A percentile compares a stretch with the other conserved stretches of the same genome.
Conservation (phyloP, 345 rosid genomes). For the Balakata baccata region DNA sequence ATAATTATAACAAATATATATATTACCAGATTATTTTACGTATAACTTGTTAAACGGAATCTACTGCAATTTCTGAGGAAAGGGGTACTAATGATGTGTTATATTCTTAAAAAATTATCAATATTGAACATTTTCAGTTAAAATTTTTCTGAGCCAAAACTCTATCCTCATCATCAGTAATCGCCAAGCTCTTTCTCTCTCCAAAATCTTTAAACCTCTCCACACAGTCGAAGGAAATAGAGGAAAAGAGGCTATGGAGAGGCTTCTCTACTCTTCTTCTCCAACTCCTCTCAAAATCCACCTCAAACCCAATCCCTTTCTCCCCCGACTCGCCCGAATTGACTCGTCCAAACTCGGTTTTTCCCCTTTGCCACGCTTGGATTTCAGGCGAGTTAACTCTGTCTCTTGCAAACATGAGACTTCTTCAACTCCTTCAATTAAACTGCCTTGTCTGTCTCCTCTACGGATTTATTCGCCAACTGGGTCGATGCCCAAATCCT, state of each 20-base stretch:
- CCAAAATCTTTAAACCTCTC: conserved; percentile 11
- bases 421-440: conserved; percentile 22
- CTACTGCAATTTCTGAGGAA: no score
- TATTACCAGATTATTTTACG: no score
- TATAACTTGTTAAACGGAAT: no score
- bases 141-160: conserved; percentile 16
- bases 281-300: conserved; percentile 39
- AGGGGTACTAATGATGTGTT: no score
- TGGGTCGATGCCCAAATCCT: conserved; percentile 33
- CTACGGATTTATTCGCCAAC: conserved; percentile 24
- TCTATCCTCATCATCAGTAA: conserved; percentile 27
- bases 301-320: conserved; percentile 33
- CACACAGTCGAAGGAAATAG: conserved; percentile 4
- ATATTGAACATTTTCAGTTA: conserved; percentile 4
- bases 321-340: conserved; percentile 41
- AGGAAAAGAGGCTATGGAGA: conserved; percentile 64
- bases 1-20: no score
- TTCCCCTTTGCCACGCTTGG: conserved; percentile 25
- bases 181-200: neutral
- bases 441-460: conserved; percentile 23
- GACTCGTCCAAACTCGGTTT: conserved; percentile 35
- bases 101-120: neutral
- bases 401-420: conserved; percentile 37
- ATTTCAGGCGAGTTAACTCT: conserved; percentile 42
- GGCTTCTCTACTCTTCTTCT: conserved; percentile 77